Base-by-base conservation (phyloP, 306 rosid genomes). In the Fragaria vesca region DNA sequence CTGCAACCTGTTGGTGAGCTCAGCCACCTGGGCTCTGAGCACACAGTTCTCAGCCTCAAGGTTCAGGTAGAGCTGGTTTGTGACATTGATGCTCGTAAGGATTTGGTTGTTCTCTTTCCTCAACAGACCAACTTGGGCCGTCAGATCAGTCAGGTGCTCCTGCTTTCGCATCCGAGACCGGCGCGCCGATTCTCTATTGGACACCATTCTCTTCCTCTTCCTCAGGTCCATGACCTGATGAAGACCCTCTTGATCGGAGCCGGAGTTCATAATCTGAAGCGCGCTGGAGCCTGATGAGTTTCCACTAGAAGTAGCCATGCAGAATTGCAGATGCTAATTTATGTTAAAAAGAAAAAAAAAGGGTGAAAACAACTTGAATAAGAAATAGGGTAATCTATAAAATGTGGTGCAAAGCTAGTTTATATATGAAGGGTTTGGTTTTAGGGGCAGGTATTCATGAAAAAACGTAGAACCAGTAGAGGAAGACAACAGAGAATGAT, bases 401-500 rank as follows among this genome's bases (percentile, higher is more conserved):
- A 20, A n/a, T 73, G 36, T 32, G 47, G 9, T 16, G 62, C 18
- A 32, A 5, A 71, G 47, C 28, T 50, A 51, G 60, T 32, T 21
- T 43, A 40, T 62, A 21, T 2, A 65, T 30, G 4, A 5, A 62
- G n/a, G 34, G 1, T 8, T 8, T 12, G 60, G 46, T 36, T 46
- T 46, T 21, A n/a, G 2, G 28, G 16, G 1, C 45, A 82, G 86
- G n/a, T 47, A 62, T 81, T 90, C 80, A 86, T 81, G 92, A 92
- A 79, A 88, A 88, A 73, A 80, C 88, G 70, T 90, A 94, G 80
- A 94, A 94, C 98, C 98, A 94, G 85, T 94, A 90, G 75, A 94
- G 97, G 88, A 94, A 94, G 76, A 87, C 97, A 78, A 90, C 95
- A 6, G 97, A 94, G 95, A 94, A 92, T 18, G 97, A 92, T 85